Evolutionary conservation across 2,329 filamentous ascomycete species (phyloP).

Genomic region (Ascochyta fabae): DNA sequence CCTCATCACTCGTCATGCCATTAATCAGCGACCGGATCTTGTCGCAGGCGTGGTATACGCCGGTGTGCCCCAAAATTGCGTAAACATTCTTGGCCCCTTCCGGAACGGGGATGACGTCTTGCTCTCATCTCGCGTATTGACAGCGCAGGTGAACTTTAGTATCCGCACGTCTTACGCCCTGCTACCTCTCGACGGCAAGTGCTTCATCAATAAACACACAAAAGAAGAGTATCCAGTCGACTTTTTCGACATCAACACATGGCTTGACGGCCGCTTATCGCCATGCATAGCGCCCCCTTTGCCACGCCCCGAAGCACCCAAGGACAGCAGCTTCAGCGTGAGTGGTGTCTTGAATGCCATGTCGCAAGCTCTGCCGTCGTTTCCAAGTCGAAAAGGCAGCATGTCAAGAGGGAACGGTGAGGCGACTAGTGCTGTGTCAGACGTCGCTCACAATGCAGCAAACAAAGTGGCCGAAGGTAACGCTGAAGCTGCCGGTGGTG

Average conservation of each 20-base stretch:
- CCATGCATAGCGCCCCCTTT: constrained; percentile 76
- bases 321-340: constrained; percentile 49
- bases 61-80: constrained; percentile 81
- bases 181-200: constrained; percentile 83
- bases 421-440: constrained; percentile 19
- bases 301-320: constrained; percentile 57
- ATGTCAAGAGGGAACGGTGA: constrained; percentile 39
- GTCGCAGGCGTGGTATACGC: constrained; percentile 87
- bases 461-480: constrained; percentile 38
- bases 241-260: constrained; percentile 80
- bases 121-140: constrained; percentile 86
- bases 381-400: constrained; percentile 46
- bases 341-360: constrained; percentile 56
- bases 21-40: constrained; percentile 83
- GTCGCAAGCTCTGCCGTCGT: constrained; percentile 53
- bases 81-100: constrained; percentile 89
- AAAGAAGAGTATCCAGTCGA: constrained; percentile 81
- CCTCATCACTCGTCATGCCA: constrained; percentile 83
- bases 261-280: constrained; percentile 79
- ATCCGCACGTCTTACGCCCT: constrained; percentile 85
- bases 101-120: constrained; percentile 93
- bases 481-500: constrained; percentile 38
- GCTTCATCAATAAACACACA: constrained; percentile 84
- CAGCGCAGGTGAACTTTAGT: constrained; percentile 91
- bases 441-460: constrained; percentile 35